These are phyloP conservation scores for Prosopis cineraria DNA, from an alignment of 306 rosid genomes.

Conservation along the genomic window DNA sequence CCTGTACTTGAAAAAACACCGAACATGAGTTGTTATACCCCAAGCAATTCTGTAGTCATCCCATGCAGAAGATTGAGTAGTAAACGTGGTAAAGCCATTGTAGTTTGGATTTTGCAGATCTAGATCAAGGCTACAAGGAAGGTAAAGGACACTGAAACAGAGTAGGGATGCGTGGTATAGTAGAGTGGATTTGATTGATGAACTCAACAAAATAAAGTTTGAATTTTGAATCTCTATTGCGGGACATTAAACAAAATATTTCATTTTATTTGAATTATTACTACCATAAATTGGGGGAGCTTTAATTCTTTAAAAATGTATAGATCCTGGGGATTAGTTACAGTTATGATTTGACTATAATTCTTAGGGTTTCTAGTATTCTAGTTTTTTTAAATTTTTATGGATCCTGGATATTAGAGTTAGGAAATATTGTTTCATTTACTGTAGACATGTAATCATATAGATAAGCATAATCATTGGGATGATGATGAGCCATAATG, in stretches of 20 bases:
- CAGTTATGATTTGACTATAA: conserved; percentile 2
- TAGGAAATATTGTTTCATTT: background rate
- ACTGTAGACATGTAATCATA: background rate
- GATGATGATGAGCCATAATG: background rate
- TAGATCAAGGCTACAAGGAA: conserved; percentile 8
- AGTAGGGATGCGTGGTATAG: conserved; percentile 14
- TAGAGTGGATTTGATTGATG: conserved; percentile 32
- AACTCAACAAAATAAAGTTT: background rate
- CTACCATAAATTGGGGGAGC: conserved; percentile 13
- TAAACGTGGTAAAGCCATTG: background rate
- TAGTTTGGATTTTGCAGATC: conserved; percentile 6
- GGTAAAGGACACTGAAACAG: conserved; percentile 20
- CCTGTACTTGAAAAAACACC: conserved; percentile 8
- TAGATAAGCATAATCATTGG: background rate
- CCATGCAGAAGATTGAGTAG: conserved; percentile 9
- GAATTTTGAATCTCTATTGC: background rate
- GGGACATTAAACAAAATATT: background rate
- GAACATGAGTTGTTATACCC: conserved; percentile 21
- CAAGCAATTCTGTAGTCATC: conserved; percentile 6
- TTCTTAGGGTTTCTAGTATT: conserved; percentile 21
- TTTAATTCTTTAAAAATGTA: conserved; percentile 3
- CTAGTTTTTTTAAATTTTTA: conserved; percentile 17
- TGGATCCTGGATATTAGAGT: background rate
- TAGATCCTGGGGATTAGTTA: background rate
- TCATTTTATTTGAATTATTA: conserved; percentile 4